These are phyloP conservation scores for Graphium sp. DNA, from an alignment of 2,329 filamentous ascomycete genomes.

Conservation along the genomic window DNA sequence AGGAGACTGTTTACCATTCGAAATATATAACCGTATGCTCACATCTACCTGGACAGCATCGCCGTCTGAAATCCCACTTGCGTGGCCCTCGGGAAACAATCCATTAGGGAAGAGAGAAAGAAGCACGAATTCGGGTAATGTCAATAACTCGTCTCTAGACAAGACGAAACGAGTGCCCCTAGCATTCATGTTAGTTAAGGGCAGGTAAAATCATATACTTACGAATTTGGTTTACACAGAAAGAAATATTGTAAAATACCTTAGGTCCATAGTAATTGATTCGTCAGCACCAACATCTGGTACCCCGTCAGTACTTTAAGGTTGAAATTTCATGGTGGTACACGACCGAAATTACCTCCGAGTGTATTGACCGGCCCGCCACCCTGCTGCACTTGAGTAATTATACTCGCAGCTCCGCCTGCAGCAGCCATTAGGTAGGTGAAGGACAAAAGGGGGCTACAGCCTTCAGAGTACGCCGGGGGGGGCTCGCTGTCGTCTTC, in stretches of 20 bases:
- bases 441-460: slow-evolving; percentile 81
- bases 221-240: not conserved
- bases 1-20: not conserved
- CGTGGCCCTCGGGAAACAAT: slow-evolving; percentile 90
- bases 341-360: slow-evolving; percentile 42
- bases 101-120: slow-evolving; percentile 97
- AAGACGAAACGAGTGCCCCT: slow-evolving; percentile 90
- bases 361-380: slow-evolving; percentile 79
- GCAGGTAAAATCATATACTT: not conserved
- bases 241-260: slow-evolving; percentile 38
- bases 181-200: slow-evolving; percentile 12
- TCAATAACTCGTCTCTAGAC: slow-evolving; percentile 86
- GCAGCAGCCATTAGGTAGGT: slow-evolving; percentile 96
- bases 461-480: slow-evolving; percentile 89
- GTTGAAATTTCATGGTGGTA: not conserved
- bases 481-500: slow-evolving; percentile 79
- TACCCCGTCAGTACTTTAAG: slow-evolving; percentile 7
- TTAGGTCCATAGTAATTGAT: slow-evolving; percentile 84
- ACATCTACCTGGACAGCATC: slow-evolving; percentile 97
- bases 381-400: slow-evolving; percentile 95
- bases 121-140: slow-evolving; percentile 90
- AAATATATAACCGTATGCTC: slow-evolving; percentile 27
- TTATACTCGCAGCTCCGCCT: slow-evolving; percentile 93
- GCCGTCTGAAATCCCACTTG: slow-evolving; percentile 81
- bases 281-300: slow-evolving; percentile 74